Conservation (phyloP, 176 grass and related monocot species). For the Oryza officinalis region DNA sequence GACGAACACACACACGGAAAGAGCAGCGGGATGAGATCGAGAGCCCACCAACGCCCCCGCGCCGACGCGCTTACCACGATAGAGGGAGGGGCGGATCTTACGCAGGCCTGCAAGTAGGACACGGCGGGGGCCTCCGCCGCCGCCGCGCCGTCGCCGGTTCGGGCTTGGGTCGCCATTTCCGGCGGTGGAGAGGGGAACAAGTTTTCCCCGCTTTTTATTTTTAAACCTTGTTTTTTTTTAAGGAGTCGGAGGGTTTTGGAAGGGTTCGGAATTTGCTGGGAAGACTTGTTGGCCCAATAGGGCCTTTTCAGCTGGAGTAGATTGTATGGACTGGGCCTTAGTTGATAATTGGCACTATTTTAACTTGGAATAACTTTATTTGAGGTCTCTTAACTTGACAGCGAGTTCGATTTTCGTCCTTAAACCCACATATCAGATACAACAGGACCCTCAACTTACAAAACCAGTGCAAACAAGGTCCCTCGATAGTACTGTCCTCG, state of each 20-base stretch:
- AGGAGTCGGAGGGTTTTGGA: neutral
- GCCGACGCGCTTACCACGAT: neutral
- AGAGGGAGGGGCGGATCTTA: neutral
- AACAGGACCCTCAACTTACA: too few species aligned
- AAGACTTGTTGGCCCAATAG: neutral
- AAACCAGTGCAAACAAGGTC: too few species aligned
- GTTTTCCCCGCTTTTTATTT: neutral
- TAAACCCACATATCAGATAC: too few species aligned
- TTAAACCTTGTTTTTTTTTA: too few species aligned
- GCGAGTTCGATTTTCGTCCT: too few species aligned
- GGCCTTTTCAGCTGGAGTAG: neutral
- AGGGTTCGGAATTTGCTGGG: neutral
- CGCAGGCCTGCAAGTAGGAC: neutral
- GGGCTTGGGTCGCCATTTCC: neutral
- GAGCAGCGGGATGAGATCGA: neutral
- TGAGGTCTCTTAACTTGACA: too few species aligned
- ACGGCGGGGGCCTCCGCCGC: neutral
- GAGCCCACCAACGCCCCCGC: neutral
- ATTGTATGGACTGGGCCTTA: too few species aligned
- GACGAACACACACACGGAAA: neutral
- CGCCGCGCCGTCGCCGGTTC: neutral
- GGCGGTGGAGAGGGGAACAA: neutral
- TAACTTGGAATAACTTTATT: too few species aligned
- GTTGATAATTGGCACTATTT: too few species aligned
- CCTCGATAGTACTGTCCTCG: too few species aligned